A percentile compares a stretch with the other conserved stretches of the same genome.
phyloP scores from a whole-genome alignment of 768 basidiomycete species.

The Phylloporus sp. region DNA sequence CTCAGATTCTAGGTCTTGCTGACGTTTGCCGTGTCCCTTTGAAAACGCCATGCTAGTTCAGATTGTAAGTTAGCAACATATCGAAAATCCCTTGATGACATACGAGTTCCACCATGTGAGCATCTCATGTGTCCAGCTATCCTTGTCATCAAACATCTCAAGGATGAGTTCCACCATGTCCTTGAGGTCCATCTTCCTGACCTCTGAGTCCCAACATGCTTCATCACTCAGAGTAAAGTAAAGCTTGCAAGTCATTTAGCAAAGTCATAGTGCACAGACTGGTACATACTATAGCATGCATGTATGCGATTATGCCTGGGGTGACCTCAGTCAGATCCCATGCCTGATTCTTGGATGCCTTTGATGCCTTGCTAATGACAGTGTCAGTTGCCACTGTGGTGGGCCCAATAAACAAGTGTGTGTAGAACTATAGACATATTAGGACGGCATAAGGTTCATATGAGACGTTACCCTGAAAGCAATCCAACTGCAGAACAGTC shows the following conservation, averaged over 20 bases:
- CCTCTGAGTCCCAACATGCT: background rate
- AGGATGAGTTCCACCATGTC: conserved; percentile 20
- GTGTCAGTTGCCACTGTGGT: background rate
- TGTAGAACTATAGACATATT: background rate
- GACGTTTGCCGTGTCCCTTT: too few relatives aligned
- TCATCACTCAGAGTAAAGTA: background rate
- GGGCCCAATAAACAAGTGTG: background rate
- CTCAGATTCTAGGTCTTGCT: background rate
- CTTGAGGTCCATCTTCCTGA: background rate
- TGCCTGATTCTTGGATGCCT: background rate
- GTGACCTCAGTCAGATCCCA: background rate
- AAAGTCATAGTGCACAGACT: background rate
- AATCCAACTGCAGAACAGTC: background rate
- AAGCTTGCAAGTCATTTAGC: background rate
- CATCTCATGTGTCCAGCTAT: background rate
- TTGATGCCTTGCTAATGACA: background rate
- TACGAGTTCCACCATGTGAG: background rate
- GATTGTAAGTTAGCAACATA: background rate
- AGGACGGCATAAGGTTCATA: too few relatives aligned
- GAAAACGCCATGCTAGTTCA: background rate
- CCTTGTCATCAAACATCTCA: background rate
- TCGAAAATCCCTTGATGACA: background rate
- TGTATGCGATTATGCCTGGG: background rate
- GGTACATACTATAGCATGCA: background rate
- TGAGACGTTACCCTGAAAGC: background rate